A percentile compares a stretch with the other conserved stretches of the same genome.
Evolutionary conservation across 1,284 basidiomycete genomes (phyloP).

Genomic region (Wolfiporia cocos): DNA sequence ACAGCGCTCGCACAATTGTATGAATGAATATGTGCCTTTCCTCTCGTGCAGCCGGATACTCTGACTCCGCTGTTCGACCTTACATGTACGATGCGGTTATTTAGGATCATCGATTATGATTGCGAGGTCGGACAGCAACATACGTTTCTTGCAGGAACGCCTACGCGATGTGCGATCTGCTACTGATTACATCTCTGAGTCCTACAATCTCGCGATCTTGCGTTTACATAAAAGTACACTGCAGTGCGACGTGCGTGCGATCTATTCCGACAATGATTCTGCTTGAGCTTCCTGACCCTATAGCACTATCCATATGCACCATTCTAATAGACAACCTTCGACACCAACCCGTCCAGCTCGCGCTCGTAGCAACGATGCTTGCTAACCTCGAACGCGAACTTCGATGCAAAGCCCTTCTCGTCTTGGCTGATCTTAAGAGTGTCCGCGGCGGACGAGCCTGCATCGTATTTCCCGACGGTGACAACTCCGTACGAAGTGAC

Average conservation of each 20-base stretch:
- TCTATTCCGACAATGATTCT: not conserved
- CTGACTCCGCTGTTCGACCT: too few species aligned
- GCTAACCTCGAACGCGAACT: constrained; percentile 56
- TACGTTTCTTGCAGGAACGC: not conserved
- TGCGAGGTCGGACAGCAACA: too few species aligned
- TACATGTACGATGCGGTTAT: too few species aligned
- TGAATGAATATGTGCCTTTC: too few species aligned
- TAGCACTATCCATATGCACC: not conserved
- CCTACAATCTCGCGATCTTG: not conserved
- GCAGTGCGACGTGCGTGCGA: too few species aligned
- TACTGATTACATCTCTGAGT: not conserved
- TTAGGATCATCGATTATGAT: too few species aligned
- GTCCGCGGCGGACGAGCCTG: constrained; percentile 34
- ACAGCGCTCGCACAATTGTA: too few species aligned
- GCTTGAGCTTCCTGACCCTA: not conserved
- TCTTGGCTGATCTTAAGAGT: constrained; percentile 35
- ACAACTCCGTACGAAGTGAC: constrained; percentile 56
- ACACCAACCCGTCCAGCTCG: constrained; percentile 50
- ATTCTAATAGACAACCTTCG: constrained; percentile 44
- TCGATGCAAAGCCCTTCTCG: constrained; percentile 46
- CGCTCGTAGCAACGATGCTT: constrained; percentile 58
- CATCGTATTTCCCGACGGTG: constrained; percentile 44
- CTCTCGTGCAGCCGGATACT: too few species aligned
- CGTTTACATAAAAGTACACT: too few species aligned
- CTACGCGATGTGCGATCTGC: not conserved